Conservation (phyloP, 2,329 filamentous ascomycete species). For the Scortechinia acanthostroma region DNA sequence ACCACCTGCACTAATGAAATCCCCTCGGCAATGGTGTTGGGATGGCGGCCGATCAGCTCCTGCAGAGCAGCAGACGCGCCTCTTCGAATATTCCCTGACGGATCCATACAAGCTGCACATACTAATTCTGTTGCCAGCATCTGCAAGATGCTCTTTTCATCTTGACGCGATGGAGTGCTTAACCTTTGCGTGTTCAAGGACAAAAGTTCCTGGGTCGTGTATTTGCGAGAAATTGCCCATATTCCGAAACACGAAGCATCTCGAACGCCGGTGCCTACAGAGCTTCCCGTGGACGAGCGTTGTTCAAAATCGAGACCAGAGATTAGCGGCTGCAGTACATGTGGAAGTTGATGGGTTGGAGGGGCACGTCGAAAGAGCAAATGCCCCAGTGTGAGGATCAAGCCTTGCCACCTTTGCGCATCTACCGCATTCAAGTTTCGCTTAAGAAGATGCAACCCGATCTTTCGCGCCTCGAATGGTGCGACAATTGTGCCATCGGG, state of each 20-base stretch:
- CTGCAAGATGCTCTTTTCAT: slow-evolving; percentile 53
- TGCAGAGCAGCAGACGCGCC: slow-evolving; percentile 90
- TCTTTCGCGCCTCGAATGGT: slow-evolving; percentile 19
- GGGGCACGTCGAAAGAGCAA: slow-evolving; percentile 79
- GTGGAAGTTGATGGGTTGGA: slow-evolving; percentile 60
- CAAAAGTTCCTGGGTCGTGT: slow-evolving; percentile 73
- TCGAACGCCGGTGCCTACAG: slow-evolving; percentile 80
- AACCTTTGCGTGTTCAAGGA: slow-evolving; percentile 21
- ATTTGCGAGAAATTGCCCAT: slow-evolving; percentile 84
- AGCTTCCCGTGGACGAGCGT: slow-evolving; percentile 74
- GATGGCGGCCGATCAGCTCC: slow-evolving; percentile 87
- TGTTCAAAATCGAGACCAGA: slow-evolving; percentile 84
- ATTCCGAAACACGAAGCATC: slow-evolving; percentile 95
- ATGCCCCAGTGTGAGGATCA: slow-evolving; percentile 81
- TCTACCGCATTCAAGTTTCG: slow-evolving; percentile 71
- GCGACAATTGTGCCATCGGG: slow-evolving; percentile 20
- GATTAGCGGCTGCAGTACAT: slow-evolving; percentile 71
- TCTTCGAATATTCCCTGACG: slow-evolving; percentile 85
- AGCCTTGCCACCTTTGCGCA: slow-evolving; percentile 81
- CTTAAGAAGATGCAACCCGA: slow-evolving; percentile 19
- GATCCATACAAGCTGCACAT: slow-evolving; percentile 75
- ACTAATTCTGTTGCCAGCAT: slow-evolving; percentile 76
- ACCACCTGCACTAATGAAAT: slow-evolving; percentile 83
- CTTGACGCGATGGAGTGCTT: slow-evolving; percentile 9
- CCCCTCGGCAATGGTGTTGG: slow-evolving; percentile 73